phyloP scores from a whole-genome alignment of 768 basidiomycete species.

The Cantharellus cinnabarinus region DNA sequence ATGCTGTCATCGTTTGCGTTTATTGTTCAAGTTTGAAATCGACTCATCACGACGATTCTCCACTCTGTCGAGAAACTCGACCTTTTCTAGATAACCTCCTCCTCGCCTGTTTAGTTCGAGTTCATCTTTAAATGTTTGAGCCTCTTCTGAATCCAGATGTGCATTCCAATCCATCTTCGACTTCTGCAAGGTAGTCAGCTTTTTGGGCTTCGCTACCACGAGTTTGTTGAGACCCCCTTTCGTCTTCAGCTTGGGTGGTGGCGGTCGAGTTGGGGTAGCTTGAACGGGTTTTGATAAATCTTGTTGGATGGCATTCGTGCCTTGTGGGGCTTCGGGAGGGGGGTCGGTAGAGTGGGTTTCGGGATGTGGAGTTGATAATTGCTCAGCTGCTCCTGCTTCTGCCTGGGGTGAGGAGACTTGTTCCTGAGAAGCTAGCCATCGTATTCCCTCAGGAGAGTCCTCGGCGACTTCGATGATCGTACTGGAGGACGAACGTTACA shows the following conservation, averaged over 20 bases:
- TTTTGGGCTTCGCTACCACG: slow-evolving; percentile 33
- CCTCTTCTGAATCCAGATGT: slow-evolving; percentile 30
- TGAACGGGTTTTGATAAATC: background rate
- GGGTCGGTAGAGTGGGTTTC: slow-evolving; percentile 4
- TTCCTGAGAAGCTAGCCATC: slow-evolving; percentile 27
- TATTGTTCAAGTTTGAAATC: slow-evolving; percentile 36
- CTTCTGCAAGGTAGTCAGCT: slow-evolving; percentile 67
- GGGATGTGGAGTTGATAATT: background rate
- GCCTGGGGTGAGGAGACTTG: background rate
- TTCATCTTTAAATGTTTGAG: slow-evolving; percentile 35
- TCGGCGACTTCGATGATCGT: slow-evolving; percentile 55
- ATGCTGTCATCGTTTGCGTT: slow-evolving; percentile 20
- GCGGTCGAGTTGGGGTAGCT: slow-evolving; percentile 43
- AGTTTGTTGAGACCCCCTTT: slow-evolving; percentile 2
- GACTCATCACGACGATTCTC: slow-evolving; percentile 48
- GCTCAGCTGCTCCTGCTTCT: background rate
- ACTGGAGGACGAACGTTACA: slow-evolving; percentile 20
- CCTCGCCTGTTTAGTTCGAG: slow-evolving; percentile 53
- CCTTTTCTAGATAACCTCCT: slow-evolving; percentile 68
- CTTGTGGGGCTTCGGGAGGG: slow-evolving; percentile 6
- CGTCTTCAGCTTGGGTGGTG: slow-evolving; percentile 24
- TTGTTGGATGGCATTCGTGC: slow-evolving; percentile 5
- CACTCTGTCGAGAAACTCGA: slow-evolving; percentile 63
- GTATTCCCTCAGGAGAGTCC: slow-evolving; percentile 52
- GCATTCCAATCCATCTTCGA: slow-evolving; percentile 71